Base-by-base conservation (phyloP, 257 asterid genomes). In the Solanum etuberosum region DNA sequence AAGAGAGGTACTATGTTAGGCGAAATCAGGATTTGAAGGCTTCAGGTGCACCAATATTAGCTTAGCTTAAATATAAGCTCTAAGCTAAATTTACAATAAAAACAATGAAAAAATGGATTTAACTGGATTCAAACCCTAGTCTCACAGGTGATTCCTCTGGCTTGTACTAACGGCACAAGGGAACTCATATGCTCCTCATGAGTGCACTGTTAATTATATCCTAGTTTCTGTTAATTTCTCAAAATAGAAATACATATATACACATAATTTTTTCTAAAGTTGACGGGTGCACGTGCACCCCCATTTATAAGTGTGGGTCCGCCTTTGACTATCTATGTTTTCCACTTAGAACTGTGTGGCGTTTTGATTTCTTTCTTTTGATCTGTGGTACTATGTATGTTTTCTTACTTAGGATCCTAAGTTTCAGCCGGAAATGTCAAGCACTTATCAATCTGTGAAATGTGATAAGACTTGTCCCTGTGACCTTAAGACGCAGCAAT, bases 401-500 rank as follows among this genome's bases (percentile, higher is more conserved):
- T 80, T n/a, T 46, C 67, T 80, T 29, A 48, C 18, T 29, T 48
- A 96, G 99, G 99, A 95, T 91, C 99, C 99, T 23, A 92, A 92
- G 90, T 96, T 96, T 90, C 95, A 93, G 90, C 98, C 95, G 16
- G 97, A 94, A 1, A 84, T 87, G 89, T 96, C 99, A 15, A 91
- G 90, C 92, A 93, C 95, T 70, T 96, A 95, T 85, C 87, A 92
- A 86, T 93, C 96, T 23, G 93, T 95, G 85, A 94, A 95, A 88
- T 96, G 98, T 93, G 93, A 94, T 76, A 87, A 92, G 74, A 96
- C 91, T 15, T 96, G 99, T 90, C 70, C 90, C 81, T 96, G 99
- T 37, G 98, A 95, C 90, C 89, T n/a, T 61, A 93, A 92, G 51
- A 93, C 94, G 82, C 93, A 93, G 88, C 92, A 90, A 78, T 96